A percentile compares a stretch with the other conserved stretches of the same genome.
Evolutionary conservation across 2,329 filamentous ascomycete genomes (phyloP).

Genomic region (Nemania diffusa): DNA sequence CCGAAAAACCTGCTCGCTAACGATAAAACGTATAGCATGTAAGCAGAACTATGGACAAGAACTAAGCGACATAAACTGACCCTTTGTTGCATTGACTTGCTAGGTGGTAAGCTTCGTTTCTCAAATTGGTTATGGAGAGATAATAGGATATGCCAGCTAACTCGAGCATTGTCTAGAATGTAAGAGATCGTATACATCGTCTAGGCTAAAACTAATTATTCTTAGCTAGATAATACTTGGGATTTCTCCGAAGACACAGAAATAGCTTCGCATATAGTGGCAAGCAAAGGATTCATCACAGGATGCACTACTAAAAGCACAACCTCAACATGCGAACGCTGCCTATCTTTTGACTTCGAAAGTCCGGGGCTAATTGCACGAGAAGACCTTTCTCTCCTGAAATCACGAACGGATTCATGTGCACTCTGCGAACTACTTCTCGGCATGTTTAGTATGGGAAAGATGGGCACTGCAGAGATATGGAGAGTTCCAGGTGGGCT

Average conservation of each 20-base stretch:
- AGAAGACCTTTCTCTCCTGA: not conserved
- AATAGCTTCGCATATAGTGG: no score
- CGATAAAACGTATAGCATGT: slow-evolving; percentile 14
- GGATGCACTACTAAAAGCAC: no score
- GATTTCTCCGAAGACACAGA: no score
- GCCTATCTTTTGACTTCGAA: slow-evolving; percentile 1
- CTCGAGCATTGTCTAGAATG: no score
- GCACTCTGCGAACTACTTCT: slow-evolving; percentile 8
- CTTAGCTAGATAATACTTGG: no score
- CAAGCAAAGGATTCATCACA: no score
- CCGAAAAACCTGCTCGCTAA: not conserved
- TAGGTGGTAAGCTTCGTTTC: slow-evolving; percentile 21
- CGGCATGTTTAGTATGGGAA: not conserved
- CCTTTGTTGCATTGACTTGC: not conserved
- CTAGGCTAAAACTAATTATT: no score
- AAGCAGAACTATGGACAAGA: not conserved
- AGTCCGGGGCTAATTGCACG: not conserved
- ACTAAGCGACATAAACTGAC: not conserved
- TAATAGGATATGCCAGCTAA: no score
- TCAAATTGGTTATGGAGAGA: no score
- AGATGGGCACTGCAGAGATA: not conserved
- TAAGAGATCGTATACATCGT: no score
- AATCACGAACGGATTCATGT: not conserved
- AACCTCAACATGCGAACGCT: slow-evolving; percentile 10
- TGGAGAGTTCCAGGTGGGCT: slow-evolving; percentile 20